A percentile compares a stretch with the other conserved stretches of the same genome.
Evolutionary conservation across 306 rosid genomes (phyloP).

Genomic region (Cucumis melo): DNA sequence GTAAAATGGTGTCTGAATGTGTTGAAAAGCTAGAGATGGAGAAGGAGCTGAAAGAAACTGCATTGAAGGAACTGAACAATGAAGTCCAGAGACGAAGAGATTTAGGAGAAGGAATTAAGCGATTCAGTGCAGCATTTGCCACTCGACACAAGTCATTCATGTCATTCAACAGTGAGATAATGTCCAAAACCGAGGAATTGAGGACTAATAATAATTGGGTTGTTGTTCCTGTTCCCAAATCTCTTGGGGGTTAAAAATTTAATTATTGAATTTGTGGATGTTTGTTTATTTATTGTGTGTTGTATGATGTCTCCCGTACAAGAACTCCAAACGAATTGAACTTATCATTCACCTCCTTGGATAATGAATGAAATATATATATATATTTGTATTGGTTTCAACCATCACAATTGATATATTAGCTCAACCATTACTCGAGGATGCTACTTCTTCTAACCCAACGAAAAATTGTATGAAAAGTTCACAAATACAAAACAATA

Average conservation of each 20-base stretch:
- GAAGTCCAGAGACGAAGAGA: slow-evolving; percentile 64
- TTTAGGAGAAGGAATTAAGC: slow-evolving; percentile 59
- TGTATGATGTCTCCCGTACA: background rate
- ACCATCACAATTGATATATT: too few species aligned
- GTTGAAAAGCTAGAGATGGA: slow-evolving; percentile 34
- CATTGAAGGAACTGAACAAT: slow-evolving; percentile 37
- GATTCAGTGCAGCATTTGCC: slow-evolving; percentile 52
- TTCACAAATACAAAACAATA: too few species aligned
- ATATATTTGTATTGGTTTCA: background rate
- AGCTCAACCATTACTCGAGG: too few species aligned
- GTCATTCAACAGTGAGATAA: slow-evolving; percentile 49
- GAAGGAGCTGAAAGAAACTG: slow-evolving; percentile 49
- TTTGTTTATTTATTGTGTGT: too few species aligned
- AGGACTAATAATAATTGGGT: slow-evolving; percentile 31
- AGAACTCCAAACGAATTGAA: too few species aligned
- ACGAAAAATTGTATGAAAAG: too few species aligned
- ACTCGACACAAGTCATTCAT: slow-evolving; percentile 39
- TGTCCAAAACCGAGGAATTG: slow-evolving; percentile 37
- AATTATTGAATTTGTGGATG: background rate
- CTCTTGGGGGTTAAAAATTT: slow-evolving; percentile 23
- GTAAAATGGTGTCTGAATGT: slow-evolving; percentile 38
- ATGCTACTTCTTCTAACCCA: too few species aligned
- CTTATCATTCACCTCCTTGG: too few species aligned
- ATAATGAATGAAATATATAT: too few species aligned
- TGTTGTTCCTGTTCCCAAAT: slow-evolving; percentile 23